Conservation (phyloP, 106 monocot species). For the Acorus calamus region DNA sequence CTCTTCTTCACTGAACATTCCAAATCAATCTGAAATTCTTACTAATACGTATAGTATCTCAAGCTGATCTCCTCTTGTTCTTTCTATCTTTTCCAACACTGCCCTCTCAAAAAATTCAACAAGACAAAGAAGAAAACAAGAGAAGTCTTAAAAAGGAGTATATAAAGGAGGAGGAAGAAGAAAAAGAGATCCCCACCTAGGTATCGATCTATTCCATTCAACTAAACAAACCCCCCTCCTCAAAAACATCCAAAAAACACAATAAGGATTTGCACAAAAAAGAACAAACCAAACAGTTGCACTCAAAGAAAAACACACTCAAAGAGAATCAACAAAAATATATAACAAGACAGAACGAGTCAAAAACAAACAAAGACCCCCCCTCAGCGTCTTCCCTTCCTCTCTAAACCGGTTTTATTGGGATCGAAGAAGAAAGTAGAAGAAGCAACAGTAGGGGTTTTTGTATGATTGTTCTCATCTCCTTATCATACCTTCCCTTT, state of each 20-base stretch:
- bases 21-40: constrained; percentile 11
- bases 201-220: background rate
- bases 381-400: background rate
- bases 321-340: background rate
- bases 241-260: background rate
- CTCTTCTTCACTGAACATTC: background rate
- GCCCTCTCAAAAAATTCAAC: constrained; percentile 1
- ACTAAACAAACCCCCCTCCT: no score
- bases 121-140: constrained; percentile 12
- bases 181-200: background rate
- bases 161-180: no score
- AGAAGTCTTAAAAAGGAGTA: background rate
- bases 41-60: constrained; percentile 13
- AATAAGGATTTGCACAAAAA: background rate
- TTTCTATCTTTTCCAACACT: background rate
- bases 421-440: background rate
- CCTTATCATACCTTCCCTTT: background rate
- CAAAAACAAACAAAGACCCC: background rate
- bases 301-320: background rate
- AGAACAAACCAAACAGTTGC: constrained; percentile 5
- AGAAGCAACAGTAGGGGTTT: background rate
- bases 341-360: background rate
- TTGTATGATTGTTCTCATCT: no score
- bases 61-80: constrained; percentile 8
- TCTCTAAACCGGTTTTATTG: background rate